Evolutionary conservation across 1,284 basidiomycete species (phyloP).

Genomic region (Clitocybe nebularis): DNA sequence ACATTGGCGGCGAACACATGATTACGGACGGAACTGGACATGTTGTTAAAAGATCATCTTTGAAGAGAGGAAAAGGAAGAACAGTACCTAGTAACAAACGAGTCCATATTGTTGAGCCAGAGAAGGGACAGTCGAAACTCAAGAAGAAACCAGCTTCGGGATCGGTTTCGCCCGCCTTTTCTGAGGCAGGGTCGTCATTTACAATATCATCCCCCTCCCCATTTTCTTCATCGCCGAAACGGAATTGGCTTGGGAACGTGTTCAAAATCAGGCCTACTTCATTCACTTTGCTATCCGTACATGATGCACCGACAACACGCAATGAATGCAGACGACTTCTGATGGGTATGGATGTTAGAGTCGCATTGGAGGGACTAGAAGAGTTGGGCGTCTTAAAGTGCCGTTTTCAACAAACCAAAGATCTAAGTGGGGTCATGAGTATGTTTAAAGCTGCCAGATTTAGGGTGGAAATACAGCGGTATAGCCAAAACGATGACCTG

Average conservation of each 20-base stretch:
- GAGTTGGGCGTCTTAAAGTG: slow-evolving; percentile 67
- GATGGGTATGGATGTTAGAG: slow-evolving; percentile 65
- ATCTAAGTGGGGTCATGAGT: slow-evolving; percentile 53
- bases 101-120: slow-evolving; percentile 53
- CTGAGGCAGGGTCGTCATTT: slow-evolving; percentile 39
- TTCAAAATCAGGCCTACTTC: slow-evolving; percentile 82
- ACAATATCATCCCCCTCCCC: slow-evolving; percentile 32
- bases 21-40: slow-evolving; percentile 13
- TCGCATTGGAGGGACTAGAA: slow-evolving; percentile 64
- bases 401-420: slow-evolving; percentile 53
- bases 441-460: slow-evolving; percentile 69
- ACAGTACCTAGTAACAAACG: slow-evolving; percentile 19
- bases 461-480: slow-evolving; percentile 66
- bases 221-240: slow-evolving; percentile 49
- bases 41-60: slow-evolving; percentile 40
- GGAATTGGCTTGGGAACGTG: slow-evolving; percentile 85
- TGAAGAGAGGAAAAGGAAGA: slow-evolving; percentile 30
- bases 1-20: slow-evolving; percentile 18
- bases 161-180: slow-evolving; percentile 39
- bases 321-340: slow-evolving; percentile 73
- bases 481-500: slow-evolving; percentile 38
- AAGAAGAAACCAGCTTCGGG: slow-evolving; percentile 38
- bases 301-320: slow-evolving; percentile 67
- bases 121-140: slow-evolving; percentile 33
- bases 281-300: slow-evolving; percentile 61